Evolutionary conservation across 2,329 filamentous ascomycete genomes (phyloP).

Genomic region (Trichoderma koningiopsis): DNA sequence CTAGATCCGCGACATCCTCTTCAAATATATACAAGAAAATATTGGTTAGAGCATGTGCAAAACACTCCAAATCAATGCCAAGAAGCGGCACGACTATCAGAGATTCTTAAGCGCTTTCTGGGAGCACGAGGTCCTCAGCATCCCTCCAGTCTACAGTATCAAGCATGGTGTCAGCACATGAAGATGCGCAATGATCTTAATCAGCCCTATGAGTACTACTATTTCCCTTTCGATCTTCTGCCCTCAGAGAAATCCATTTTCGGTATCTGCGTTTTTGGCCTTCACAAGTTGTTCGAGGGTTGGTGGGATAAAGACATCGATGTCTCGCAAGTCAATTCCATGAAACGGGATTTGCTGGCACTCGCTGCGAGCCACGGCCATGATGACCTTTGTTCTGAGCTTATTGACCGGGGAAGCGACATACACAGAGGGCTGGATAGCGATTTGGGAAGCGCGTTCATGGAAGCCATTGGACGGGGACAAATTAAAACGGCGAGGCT

Average conservation of each 20-base stretch:
- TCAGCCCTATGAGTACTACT: too few species aligned
- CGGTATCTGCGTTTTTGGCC: not conserved
- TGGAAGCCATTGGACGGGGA: accelerated
- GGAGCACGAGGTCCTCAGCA: not conserved
- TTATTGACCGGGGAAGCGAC: not conserved
- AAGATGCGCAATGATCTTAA: too few species aligned
- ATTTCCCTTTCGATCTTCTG: too few species aligned
- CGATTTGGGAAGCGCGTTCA: not conserved
- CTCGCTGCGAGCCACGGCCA: not conserved
- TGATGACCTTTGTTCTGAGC: not conserved
- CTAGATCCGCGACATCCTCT: not conserved
- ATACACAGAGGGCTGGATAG: not conserved
- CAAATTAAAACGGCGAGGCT: not conserved
- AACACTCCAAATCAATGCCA: not conserved
- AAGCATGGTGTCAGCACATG: not conserved
- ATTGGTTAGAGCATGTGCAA: not conserved
- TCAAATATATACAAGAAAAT: not conserved
- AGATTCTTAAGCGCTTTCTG: not conserved
- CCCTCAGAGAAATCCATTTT: not conserved
- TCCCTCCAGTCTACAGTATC: not conserved
- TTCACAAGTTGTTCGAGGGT: not conserved
- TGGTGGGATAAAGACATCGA: constrained; percentile 11
- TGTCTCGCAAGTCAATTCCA: constrained; percentile 8
- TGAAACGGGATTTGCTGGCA: not conserved
- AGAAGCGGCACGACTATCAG: not conserved